Evolutionary conservation across 2,329 filamentous ascomycete species (phyloP).

Genomic region (Claviceps purpurea): DNA sequence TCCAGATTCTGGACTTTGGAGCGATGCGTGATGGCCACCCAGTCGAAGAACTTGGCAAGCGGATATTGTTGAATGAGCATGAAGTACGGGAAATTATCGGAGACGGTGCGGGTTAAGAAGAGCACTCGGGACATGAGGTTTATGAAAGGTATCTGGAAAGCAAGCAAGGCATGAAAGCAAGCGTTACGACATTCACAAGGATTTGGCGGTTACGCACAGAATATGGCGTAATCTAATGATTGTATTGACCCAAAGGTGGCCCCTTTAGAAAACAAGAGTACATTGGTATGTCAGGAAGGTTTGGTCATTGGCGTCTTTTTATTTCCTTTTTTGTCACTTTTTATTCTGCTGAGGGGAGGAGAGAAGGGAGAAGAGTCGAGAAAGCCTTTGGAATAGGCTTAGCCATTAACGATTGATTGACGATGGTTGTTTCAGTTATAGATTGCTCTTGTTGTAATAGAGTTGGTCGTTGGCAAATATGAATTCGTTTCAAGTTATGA

Average conservation of each 20-base stretch:
- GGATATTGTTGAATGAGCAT: constrained; percentile 52
- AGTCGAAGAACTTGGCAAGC: constrained; percentile 60
- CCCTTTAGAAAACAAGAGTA: neutral
- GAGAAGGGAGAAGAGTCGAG: too few species aligned
- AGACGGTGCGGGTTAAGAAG: constrained; percentile 21
- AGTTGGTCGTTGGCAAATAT: too few species aligned
- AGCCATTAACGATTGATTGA: too few species aligned
- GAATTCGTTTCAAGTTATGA: too few species aligned
- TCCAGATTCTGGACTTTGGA: constrained; percentile 89
- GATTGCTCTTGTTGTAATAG: too few species aligned
- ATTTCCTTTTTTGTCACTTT: too few species aligned
- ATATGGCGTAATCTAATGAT: constrained; percentile 1
- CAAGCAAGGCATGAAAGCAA: neutral
- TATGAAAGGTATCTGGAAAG: neutral
- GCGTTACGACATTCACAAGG: constrained; percentile 1
- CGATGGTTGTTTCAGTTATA: too few species aligned
- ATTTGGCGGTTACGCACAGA: neutral
- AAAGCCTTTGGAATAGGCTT: too few species aligned
- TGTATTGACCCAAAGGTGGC: neutral
- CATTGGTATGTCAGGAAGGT: too few species aligned
- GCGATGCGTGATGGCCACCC: constrained; percentile 80
- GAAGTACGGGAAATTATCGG: constrained; percentile 39
- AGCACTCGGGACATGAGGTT: neutral
- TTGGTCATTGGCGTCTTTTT: too few species aligned
- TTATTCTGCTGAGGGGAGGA: too few species aligned